Conservation (phyloP, 2,329 filamentous ascomycete genomes). For the Macrophomina phaseolina region DNA sequence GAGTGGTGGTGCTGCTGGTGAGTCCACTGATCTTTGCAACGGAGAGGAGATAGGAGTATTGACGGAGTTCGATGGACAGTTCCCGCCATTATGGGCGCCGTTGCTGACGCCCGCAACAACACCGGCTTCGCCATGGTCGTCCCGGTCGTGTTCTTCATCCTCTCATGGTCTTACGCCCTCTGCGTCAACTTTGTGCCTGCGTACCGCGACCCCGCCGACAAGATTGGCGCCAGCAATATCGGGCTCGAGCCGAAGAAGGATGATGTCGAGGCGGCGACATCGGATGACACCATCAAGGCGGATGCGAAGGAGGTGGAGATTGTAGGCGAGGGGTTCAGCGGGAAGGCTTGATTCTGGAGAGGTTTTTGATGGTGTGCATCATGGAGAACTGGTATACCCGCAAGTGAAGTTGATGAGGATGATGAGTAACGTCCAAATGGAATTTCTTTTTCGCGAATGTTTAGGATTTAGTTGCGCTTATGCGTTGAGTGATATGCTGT, state of each 20-base stretch:
- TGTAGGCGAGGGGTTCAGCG: constrained; percentile 40
- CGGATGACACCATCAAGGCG: constrained; percentile 34
- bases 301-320: constrained; percentile 42
- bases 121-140: constrained; percentile 71
- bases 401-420: no score
- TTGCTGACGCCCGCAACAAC: constrained; percentile 66
- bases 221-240: constrained; percentile 53
- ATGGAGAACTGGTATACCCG: not conserved
- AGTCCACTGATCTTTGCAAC: not conserved
- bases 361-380: not conserved
- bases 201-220: constrained; percentile 69
- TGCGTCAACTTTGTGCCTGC: constrained; percentile 68
- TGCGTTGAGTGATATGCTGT: no score
- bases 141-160: constrained; percentile 60
- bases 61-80: constrained; percentile 48
- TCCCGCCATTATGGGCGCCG: constrained; percentile 72
- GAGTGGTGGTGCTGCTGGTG: constrained; percentile 66
- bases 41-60: not conserved
- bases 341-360: constrained; percentile 32
- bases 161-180: constrained; percentile 53
- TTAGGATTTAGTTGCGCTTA: not conserved
- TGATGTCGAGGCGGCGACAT: constrained; percentile 38
- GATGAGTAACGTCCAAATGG: no score
- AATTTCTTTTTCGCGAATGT: not conserved
- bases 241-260: constrained; percentile 43